Evolutionary conservation across 257 asterid species (phyloP), one percentile per base, ranked within the genome.

Genomic region (Solanum virginianum): DNA sequence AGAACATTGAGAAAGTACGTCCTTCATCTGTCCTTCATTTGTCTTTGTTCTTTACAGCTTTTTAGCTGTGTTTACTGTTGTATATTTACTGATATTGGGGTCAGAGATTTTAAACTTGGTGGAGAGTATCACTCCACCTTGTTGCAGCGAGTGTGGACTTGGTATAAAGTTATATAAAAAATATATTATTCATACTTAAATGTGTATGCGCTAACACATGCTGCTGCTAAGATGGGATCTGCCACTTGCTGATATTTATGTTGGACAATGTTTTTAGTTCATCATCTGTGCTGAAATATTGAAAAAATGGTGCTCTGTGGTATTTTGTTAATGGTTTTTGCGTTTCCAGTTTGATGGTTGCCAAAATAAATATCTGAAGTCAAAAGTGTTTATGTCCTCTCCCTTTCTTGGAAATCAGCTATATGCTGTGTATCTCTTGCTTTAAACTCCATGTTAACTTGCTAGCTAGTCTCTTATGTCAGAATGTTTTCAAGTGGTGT

Each of bases 1-100:
- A 91, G 89, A 91, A 91, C 63, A 91, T 91, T 88, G 93, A 91
- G 88, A 91, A 88, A 85, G 93, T 91, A 88, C 10, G 89, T 69
- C 24, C 51, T 66, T 17, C 16, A 41, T 20, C 77, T 68, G 51
- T 15, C 39, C 41, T 53, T 60, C 62, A 62, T 41, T 59, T 17
- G 24, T 45, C 12, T 47, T 82, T 62, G 17, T 62, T 32, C 75
- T 26, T 17, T 45, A 2, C 57, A 62, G 85, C 29, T 62, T 82
- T 60, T 62, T 17, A 60, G 24, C 16, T 16, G 66, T 79, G 72
- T 45, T 60, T 68, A 43, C 77, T 82, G 79, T n/a, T 63, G 63
- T 49, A 82, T 65, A 53, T 29, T 47, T 79, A 53, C 65, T 26
- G 45, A 75, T 75, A 8, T 18, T 79, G 63, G 9, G 20, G 12